Base-by-base conservation (phyloP, 2,329 filamentous ascomycete genomes). In the Amauroascus niger region DNA sequence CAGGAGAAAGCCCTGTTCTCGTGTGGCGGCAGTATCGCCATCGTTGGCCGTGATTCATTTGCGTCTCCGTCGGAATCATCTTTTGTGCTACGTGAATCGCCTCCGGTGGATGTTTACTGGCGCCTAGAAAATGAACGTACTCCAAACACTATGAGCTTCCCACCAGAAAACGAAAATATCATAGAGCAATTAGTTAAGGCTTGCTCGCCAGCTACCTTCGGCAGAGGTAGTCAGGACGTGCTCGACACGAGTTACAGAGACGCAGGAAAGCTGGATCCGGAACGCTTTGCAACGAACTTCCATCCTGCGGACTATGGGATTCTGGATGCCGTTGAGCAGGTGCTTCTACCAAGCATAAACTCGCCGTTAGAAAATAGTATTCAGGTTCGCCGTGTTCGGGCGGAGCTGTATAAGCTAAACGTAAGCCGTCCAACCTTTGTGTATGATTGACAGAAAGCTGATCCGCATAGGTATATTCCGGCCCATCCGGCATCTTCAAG, bases 341-440 rank as follows among this genome's bases (percentile, higher is more conserved):
- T 70, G 0, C 67, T 82, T 0, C 61, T 78, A 8, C 68, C 69
- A 0, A 66, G 59, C 1, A 55, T 61, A 3, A 61, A 55, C 4
- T 59, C 41, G 1, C 37, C 57, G 3, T n/a, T 3, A 0, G 52
- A 61, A 0, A 59, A 63, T 14, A n/a, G 35, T 3, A 11, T 59
- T 6, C 51, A 52, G 1, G 61, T 59, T 22, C 59, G 65, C 0
- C 69, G 69, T 6, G 63, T 81, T 1, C 64, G 63, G 3, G 78
- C 78, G 0, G 77, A 82, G 63, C 64, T 82, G 1, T 81, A 80
- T 61, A 80, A 80, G 56, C 63, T 82, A 16, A 81, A 82, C 58
- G 74, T 78, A 6, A 33, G 11, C 22, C 24, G 41, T 6, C 33
- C 5, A 4, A 5, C n/a, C 3, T 33, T n/a, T 26, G 16, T 32